Base-by-base conservation (phyloP, 306 rosid species). In the Amphicarpaea edgeworthii region DNA sequence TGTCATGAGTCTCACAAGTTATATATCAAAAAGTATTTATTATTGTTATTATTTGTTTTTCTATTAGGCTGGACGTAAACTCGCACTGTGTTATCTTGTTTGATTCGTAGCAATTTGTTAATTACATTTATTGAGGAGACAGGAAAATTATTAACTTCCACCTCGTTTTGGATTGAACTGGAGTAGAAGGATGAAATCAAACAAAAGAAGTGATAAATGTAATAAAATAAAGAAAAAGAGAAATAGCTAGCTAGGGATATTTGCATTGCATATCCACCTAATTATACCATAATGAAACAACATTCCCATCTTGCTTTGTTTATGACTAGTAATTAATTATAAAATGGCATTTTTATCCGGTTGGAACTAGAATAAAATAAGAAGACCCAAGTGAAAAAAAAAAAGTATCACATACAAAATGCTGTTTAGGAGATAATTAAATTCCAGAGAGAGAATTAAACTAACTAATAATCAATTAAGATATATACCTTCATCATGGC, bases 401-500 rank as follows among this genome's bases (percentile, higher is more conserved):
- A 8, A 12, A 51, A n/a, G n/a, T 51, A 40, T 16, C 14, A 32
- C 9, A 66, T 43, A 3, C 24, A 53, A 77, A 15, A 49, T 63
- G 40, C 21, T 26, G 28, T 37, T 38, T 37, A 59, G 20, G 49
- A 26, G 17, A 16, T n/a, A n/a, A n/a, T n/a, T 11, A 55, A 55
- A 55, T 57, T 24, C 5, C 8, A 55, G 34, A 61, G n/a, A 5
- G 24, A 14, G 20, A 65, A 41, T 0, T 12, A 23, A 67, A n/a
- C n/a, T n/a, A n/a, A n/a, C n/a, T n/a, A n/a, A n/a, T n/a, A n/a
- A n/a, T n/a, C n/a, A n/a, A 40, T 17, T 63, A 64, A 64, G 30
- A 64, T 28, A 5, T 28, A 28, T 66, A 92, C 99, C 99, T 92
- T 86, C 79, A 92, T 80, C 61, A 96, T 92, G 62, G 93, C 72